These are phyloP conservation scores for Myxozyma neotropica DNA, from an alignment of 805 yeast species.

Conservation along the genomic window DNA sequence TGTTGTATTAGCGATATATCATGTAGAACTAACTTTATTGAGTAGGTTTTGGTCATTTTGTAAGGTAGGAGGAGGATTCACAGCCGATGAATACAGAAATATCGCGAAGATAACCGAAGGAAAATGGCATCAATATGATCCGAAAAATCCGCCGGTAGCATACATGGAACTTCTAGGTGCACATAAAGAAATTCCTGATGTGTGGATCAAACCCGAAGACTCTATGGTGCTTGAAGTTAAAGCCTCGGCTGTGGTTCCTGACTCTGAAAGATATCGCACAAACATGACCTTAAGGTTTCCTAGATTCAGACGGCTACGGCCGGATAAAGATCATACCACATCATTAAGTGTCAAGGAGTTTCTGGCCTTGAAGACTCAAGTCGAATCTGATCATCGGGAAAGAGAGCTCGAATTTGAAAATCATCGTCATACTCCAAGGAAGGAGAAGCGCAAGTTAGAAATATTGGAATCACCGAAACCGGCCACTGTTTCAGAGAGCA, in stretches of 20 bases:
- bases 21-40: slow-evolving; percentile 4
- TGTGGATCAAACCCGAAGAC: slow-evolving; percentile 78
- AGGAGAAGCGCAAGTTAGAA: slow-evolving; percentile 9
- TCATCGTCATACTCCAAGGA: slow-evolving; percentile 10
- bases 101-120: slow-evolving; percentile 61
- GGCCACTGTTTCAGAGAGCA: slow-evolving; percentile 2
- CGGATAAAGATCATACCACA: slow-evolving; percentile 60
- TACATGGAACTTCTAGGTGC: slow-evolving; percentile 35
- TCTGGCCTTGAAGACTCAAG: slow-evolving; percentile 32
- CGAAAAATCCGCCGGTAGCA: slow-evolving; percentile 46
- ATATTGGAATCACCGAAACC: slow-evolving; percentile 9
- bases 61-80: slow-evolving; percentile 81
- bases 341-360: slow-evolving; percentile 29
- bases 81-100: slow-evolving; percentile 59
- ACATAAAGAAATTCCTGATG: slow-evolving; percentile 54
- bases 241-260: slow-evolving; percentile 66
- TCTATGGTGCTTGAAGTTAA: slow-evolving; percentile 81
- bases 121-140: slow-evolving; percentile 58
- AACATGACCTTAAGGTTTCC: slow-evolving; percentile 77
- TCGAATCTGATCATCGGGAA: slow-evolving; percentile 40
- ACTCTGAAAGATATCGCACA: slow-evolving; percentile 57
- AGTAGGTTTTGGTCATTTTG: slow-evolving; percentile 65
- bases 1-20: not conserved
- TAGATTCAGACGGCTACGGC: slow-evolving; percentile 65
- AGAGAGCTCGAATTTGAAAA: slow-evolving; percentile 42